Evolutionary conservation across 495 filamentous ascomycete genomes (phyloP).

Genomic region (Podospora didyma): DNA sequence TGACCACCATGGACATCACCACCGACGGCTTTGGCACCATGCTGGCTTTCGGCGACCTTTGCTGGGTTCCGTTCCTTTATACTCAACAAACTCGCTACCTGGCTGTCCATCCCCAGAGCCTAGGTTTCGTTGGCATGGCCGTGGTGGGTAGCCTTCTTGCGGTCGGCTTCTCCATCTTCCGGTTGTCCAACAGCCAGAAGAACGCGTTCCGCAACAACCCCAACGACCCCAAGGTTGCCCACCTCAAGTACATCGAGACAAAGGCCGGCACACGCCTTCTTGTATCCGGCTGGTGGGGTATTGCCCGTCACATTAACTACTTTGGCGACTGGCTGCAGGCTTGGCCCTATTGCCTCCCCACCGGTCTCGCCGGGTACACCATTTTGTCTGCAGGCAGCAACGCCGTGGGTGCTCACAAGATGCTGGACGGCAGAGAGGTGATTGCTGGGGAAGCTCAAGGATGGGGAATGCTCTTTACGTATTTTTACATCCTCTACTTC

Average conservation of each 20-base stretch:
- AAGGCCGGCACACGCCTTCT: conserved; percentile 76
- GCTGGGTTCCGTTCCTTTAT: conserved; percentile 92
- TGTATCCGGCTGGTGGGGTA: conserved; percentile 91
- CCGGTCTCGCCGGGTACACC: conserved; percentile 76
- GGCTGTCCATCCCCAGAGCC: conserved; percentile 70
- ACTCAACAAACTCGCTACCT: conserved; percentile 85
- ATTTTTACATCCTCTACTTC: conserved; percentile 96
- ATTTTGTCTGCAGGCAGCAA: conserved; percentile 50
- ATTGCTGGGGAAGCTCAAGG: conserved; percentile 69
- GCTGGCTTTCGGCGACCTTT: conserved; percentile 91
- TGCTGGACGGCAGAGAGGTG: conserved; percentile 55
- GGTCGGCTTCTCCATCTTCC: conserved; percentile 84
- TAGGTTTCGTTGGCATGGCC: conserved; percentile 61
- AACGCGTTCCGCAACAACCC: conserved; percentile 89
- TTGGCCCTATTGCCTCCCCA: conserved; percentile 89
- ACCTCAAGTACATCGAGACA: conserved; percentile 87
- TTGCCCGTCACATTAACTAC: conserved; percentile 92
- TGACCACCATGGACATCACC: conserved; percentile 95
- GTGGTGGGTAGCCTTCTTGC: conserved; percentile 61
- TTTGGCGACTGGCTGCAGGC: conserved; percentile 94
- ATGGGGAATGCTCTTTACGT: conserved; percentile 84
- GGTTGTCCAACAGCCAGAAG: conserved; percentile 87
- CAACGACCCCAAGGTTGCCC: conserved; percentile 69
- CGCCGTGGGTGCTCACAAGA: conserved; percentile 46
- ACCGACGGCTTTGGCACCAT: conserved; percentile 96